Evolutionary conservation across 1,139 yeast genomes (phyloP).

Genomic region (Geotrichum bryndzae): DNA sequence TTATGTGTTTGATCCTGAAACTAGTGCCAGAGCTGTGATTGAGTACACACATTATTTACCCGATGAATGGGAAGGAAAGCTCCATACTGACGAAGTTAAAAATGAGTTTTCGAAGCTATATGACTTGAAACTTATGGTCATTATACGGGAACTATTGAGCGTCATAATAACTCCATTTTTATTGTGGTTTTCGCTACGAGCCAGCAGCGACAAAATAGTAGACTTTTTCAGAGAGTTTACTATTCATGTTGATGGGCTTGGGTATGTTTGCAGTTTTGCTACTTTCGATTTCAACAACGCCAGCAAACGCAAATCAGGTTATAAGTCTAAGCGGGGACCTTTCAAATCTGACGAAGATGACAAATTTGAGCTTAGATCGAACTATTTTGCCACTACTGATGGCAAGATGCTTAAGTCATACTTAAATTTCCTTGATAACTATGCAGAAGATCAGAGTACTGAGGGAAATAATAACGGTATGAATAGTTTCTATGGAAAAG

Average conservation of each 20-base stretch:
- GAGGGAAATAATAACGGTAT: background rate
- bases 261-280: slow-evolving; percentile 90
- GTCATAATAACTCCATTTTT: slow-evolving; percentile 80
- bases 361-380: slow-evolving; percentile 26
- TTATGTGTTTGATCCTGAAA: slow-evolving; percentile 83
- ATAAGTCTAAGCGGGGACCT: slow-evolving; percentile 21
- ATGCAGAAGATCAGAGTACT: slow-evolving; percentile 43
- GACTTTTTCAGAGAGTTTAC: slow-evolving; percentile 88
- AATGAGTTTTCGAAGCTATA: slow-evolving; percentile 74
- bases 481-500: slow-evolving; percentile 5
- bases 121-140: slow-evolving; percentile 65
- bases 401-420: slow-evolving; percentile 92
- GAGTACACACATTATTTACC: slow-evolving; percentile 90
- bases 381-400: slow-evolving; percentile 51
- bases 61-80: slow-evolving; percentile 71
- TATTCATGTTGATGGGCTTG: slow-evolving; percentile 88
- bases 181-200: slow-evolving; percentile 75
- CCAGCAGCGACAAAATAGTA: slow-evolving; percentile 63
- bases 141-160: slow-evolving; percentile 73
- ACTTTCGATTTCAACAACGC: slow-evolving; percentile 74
- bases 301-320: slow-evolving; percentile 40
- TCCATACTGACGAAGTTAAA: slow-evolving; percentile 79
- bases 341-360: slow-evolving; percentile 18
- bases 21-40: slow-evolving; percentile 67
- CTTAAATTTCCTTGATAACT: slow-evolving; percentile 78